These are phyloP conservation scores for Phytopythium oedochilum DNA, from an alignment of 352 stramenopile genomes.

Conservation along the genomic window DNA sequence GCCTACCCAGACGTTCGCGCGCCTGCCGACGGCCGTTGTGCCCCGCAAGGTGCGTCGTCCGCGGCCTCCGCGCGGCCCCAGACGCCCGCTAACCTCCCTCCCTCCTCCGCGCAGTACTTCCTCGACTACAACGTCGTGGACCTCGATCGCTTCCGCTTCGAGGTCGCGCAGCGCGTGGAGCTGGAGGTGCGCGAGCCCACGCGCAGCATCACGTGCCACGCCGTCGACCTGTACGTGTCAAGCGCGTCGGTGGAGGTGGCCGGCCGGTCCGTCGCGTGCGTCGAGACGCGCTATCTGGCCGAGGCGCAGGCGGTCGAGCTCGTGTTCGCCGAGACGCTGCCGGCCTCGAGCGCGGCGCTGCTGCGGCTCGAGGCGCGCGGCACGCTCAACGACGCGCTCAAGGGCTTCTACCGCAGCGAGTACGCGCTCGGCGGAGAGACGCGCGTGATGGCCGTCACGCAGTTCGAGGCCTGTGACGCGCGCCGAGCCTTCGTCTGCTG, in stretches of 20 bases:
- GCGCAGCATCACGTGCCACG: constrained; percentile 88
- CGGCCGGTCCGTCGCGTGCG: constrained; percentile 31
- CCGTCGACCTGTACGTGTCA: constrained; percentile 90
- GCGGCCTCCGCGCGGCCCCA: neutral
- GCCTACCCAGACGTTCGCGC: constrained; percentile 49
- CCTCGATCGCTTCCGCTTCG: constrained; percentile 65
- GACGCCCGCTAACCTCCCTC: neutral
- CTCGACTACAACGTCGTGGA: constrained; percentile 72
- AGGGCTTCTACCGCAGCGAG: constrained; percentile 94
- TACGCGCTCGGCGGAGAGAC: constrained; percentile 91
- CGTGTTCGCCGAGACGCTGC: constrained; percentile 37
- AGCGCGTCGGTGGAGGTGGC: constrained; percentile 50
- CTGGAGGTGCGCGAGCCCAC: constrained; percentile 59
- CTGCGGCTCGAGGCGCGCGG: constrained; percentile 57
- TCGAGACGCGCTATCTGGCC: constrained; percentile 50
- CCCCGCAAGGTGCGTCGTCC: constrained; percentile 32
- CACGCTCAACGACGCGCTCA: constrained; percentile 91
- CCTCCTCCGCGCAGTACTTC: constrained; percentile 40
- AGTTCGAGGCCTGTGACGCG: constrained; percentile 85
- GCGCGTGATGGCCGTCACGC: constrained; percentile 92
- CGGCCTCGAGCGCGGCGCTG: constrained; percentile 20
- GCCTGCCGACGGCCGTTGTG: constrained; percentile 49
- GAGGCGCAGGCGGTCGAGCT: constrained; percentile 57
- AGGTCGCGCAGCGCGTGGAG: constrained; percentile 58
- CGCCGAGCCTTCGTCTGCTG: constrained; percentile 96